A percentile compares a stretch with the other conserved stretches of the same genome.
These are phyloP conservation scores for Coniella vitis DNA, from an alignment of 2,329 filamentous ascomycete genomes.

Conservation along the genomic window DNA sequence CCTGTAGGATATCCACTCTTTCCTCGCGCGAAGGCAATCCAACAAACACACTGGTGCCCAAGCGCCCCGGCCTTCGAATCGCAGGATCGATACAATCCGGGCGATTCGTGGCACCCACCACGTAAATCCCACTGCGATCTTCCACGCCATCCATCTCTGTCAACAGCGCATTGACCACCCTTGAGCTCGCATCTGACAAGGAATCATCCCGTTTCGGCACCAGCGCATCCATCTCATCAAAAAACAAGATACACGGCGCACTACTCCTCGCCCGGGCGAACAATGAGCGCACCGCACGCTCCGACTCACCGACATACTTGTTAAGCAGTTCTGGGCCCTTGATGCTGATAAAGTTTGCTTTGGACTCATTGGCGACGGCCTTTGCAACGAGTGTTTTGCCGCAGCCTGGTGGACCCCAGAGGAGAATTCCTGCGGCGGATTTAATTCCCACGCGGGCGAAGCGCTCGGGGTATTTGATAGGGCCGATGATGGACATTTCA, in stretches of 20 bases:
- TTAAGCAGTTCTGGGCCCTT: constrained; percentile 95
- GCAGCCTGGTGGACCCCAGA: constrained; percentile 95
- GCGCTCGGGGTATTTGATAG: constrained; percentile 73
- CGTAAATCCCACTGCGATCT: constrained; percentile 77
- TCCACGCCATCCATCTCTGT: constrained; percentile 87
- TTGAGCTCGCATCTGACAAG: constrained; percentile 67
- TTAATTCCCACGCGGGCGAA: constrained; percentile 74
- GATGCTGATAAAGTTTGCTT: constrained; percentile 96
- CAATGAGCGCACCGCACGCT: constrained; percentile 85
- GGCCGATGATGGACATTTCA: constrained; percentile 77
- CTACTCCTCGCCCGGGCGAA: constrained; percentile 83
- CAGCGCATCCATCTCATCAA: constrained; percentile 92
- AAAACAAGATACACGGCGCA: constrained; percentile 91
- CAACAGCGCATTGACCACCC: constrained; percentile 90
- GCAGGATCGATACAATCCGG: constrained; percentile 96
- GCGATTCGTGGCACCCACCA: constrained; percentile 90
- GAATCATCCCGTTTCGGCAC: constrained; percentile 76
- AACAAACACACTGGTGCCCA: constrained; percentile 85
- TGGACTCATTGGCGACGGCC: constrained; percentile 89
- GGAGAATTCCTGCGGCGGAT: constrained; percentile 77
- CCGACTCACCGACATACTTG: constrained; percentile 95
- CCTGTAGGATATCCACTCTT: constrained; percentile 76
- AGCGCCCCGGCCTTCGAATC: constrained; percentile 83
- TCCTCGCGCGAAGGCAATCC: constrained; percentile 71
- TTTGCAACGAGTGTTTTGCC: constrained; percentile 96